A percentile compares a stretch with the other conserved stretches of the same genome.
Evolutionary conservation across 768 basidiomycete genomes (phyloP).

Genomic region (Boletus vinaceobasis): DNA sequence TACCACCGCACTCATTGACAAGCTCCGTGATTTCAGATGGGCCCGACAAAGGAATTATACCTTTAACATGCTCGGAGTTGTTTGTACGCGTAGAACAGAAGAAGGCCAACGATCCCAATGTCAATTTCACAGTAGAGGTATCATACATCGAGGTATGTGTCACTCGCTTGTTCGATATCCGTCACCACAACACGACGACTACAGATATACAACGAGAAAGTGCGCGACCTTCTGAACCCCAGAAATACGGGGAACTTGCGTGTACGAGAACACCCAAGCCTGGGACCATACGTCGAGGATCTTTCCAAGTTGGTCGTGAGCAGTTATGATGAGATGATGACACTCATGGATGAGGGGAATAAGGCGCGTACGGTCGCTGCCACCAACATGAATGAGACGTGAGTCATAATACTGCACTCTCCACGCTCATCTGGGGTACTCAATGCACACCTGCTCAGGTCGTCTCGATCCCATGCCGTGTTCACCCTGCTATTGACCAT

Average conservation of each 20-base stretch:
- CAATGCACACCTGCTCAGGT: constrained; percentile 42
- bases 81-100: constrained; percentile 78
- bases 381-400: constrained; percentile 99
- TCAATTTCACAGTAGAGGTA: constrained; percentile 92
- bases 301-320: constrained; percentile 89
- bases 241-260: constrained; percentile 95
- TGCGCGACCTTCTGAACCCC: constrained; percentile 94
- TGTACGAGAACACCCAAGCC: constrained; percentile 94
- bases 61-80: constrained; percentile 89
- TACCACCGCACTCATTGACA: constrained; percentile 4
- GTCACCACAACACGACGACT: not conserved
- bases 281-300: constrained; percentile 99
- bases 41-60: constrained; percentile 95
- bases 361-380: constrained; percentile 98
- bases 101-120: constrained; percentile 57
- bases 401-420: constrained; percentile 27
- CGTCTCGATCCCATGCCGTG: constrained; percentile 96
- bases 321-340: constrained; percentile 96
- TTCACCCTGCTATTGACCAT: constrained; percentile 94
- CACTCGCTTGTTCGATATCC: not conserved
- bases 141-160: constrained; percentile 86
- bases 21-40: constrained; percentile 57
- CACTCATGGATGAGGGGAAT: constrained; percentile 99
- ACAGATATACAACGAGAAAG: constrained; percentile 96
- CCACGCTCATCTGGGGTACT: not conserved